Base-by-base conservation (phyloP, 2,329 filamentous ascomycete genomes). In the Colletotrichum phormii region DNA sequence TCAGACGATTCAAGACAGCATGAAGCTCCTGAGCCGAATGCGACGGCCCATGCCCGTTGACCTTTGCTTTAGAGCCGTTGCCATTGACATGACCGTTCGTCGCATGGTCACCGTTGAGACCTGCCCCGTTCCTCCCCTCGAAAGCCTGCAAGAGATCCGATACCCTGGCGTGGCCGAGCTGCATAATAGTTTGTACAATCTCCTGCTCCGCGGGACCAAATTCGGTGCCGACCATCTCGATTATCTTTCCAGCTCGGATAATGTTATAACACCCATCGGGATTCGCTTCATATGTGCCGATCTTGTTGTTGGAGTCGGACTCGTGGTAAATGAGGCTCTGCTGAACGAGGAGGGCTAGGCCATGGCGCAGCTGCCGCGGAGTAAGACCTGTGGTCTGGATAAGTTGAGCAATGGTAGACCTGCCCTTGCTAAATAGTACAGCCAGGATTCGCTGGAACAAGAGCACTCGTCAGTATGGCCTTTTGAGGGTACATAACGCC, bases 281-380 rank as follows among this genome's bases (percentile, higher is more conserved):
- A 78, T 98, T 95, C 71, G 95, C 93, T 81, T 98, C 94, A 84
- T 98, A 99, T 80, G 90, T 91, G 29, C 93, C 93, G 62, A 87
- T 81, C 58, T 88, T 88, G 55, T 90, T 88, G 68, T 92, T 89
- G 68, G 86, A 80, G 72, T 91, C 88, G 76, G 91, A 90, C 75
- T 91, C 89, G 82, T 95, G 93, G 81, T 91, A 94, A 75, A 97
- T 86, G 61, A 98, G 89, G 79, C 95, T 95, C 80, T 98, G 94
- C 80, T 98, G 96, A 54, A 97, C 89, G 75, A 98, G 91, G 37
- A 97, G 92, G 65, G 91, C 92, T 64, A 99, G 88, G 24, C 93
- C 95, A 83, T 95, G 91, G 78, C 92, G 93, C 75, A 98, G 86
- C 79, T 97, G 92, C 65, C 91, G 90, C n/a, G 89, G 87, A 67